Percentiles rank a stretch among this genome's conserved stretches.
Evolutionary conservation across 2,329 filamentous ascomycete species (phyloP).

Genomic region (Nectriaceae sp.): DNA sequence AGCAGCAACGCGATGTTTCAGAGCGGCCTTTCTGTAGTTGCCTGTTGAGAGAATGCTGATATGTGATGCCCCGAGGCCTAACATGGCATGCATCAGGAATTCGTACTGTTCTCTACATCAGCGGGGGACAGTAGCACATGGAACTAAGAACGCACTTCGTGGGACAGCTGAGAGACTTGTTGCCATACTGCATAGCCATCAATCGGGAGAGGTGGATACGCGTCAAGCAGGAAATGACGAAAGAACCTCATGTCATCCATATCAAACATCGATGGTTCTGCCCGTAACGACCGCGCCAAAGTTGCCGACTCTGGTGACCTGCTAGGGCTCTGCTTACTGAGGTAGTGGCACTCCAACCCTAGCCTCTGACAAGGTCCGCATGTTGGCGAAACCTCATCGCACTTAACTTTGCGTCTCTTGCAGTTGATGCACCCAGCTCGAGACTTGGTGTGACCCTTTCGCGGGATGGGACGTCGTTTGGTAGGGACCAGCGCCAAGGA

Average conservation of each 20-base stretch:
- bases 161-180: conserved; percentile 38
- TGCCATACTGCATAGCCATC: conserved; percentile 39
- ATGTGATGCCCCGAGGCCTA: conserved; percentile 43
- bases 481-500: conserved; percentile 1
- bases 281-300: conserved; percentile 17
- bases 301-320: not conserved
- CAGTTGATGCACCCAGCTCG: conserved; percentile 35
- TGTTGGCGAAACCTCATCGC: conserved; percentile 36
- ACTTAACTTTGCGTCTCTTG: conserved; percentile 47
- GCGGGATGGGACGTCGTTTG: conserved; percentile 33
- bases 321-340: conserved; percentile 1
- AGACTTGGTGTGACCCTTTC: conserved; percentile 38
- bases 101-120: conserved; percentile 33
- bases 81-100: conserved; percentile 44
- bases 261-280: conserved; percentile 35
- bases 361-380: conserved; percentile 40
- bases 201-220: conserved; percentile 43
- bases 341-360: conserved; percentile 38
- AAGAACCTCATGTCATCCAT: conserved; percentile 52
- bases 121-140: not conserved
- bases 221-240: conserved; percentile 51
- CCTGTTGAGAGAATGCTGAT: conserved; percentile 29
- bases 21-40: conserved; percentile 28
- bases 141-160: conserved; percentile 29
- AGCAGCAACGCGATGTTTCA: conserved; percentile 40